These are phyloP conservation scores for Suhomyces taliae DNA, from an alignment of 1,139 yeast species.

Conservation along the genomic window DNA sequence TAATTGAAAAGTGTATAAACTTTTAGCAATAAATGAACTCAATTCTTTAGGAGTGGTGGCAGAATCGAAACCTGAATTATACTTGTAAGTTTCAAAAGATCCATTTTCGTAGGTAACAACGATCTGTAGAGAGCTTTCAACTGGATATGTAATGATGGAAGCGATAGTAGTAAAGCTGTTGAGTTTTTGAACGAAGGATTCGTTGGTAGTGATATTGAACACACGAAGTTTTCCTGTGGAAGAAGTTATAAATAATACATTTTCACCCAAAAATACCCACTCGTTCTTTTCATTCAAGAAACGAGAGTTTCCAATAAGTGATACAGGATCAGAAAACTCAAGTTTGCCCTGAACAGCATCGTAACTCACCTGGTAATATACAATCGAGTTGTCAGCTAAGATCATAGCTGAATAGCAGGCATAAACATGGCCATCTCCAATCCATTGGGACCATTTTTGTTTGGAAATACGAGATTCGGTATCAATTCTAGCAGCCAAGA, in stretches of 20 bases:
- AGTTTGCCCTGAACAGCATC: slow-evolving; percentile 4
- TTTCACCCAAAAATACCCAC: slow-evolving; percentile 4
- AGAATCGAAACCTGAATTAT: neutral
- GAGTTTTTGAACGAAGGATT: neutral
- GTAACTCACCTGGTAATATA: slow-evolving; percentile 9
- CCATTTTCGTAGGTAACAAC: slow-evolving; percentile 32
- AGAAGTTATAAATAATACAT: slow-evolving; percentile 8
- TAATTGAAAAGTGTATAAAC: slow-evolving; percentile 30
- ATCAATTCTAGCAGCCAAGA: slow-evolving; percentile 6
- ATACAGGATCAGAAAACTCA: neutral
- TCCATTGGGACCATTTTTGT: slow-evolving; percentile 27
- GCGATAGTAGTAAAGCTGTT: neutral
- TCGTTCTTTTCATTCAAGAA: slow-evolving; percentile 7
- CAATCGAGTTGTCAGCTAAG: slow-evolving; percentile 21
- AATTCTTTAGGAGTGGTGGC: slow-evolving; percentile 11
- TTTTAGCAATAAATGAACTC: slow-evolving; percentile 21
- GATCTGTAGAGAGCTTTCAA: slow-evolving; percentile 1
- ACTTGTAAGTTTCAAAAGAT: slow-evolving; percentile 20
- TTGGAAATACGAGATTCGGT: slow-evolving; percentile 16
- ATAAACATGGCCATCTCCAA: slow-evolving; percentile 1
- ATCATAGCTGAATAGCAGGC: slow-evolving; percentile 16
- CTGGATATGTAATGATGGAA: neutral
- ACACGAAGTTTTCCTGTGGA: slow-evolving; percentile 11
- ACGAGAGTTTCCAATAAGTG: slow-evolving; percentile 1
- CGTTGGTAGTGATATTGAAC: neutral